A percentile compares a stretch with the other conserved stretches of the same genome.
These are phyloP conservation scores for Mesotaenium endlicherianum DNA, from an alignment of 139 green algal genomes.

Conservation along the genomic window DNA sequence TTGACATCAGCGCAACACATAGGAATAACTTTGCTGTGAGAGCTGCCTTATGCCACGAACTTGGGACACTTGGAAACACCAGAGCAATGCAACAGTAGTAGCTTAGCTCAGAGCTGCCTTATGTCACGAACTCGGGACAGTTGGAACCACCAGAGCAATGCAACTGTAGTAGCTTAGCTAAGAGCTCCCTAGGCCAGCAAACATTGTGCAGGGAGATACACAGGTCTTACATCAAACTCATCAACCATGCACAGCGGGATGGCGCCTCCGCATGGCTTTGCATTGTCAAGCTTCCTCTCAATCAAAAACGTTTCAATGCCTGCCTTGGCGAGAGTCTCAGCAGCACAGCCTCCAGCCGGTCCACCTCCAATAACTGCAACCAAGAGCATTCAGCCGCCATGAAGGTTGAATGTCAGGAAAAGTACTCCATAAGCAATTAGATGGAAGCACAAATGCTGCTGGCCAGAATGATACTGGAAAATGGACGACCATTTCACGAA, in stretches of 20 bases:
- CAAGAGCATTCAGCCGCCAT: not conserved
- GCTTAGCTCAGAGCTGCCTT: too few relatives aligned
- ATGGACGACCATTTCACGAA: not conserved
- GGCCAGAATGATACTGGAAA: not conserved
- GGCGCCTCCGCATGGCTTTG: constrained; percentile 77
- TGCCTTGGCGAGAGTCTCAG: constrained; percentile 89
- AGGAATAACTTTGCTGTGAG: too few relatives aligned
- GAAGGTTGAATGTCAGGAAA: not conserved
- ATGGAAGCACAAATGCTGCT: not conserved
- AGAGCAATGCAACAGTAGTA: too few relatives aligned
- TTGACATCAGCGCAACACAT: too few relatives aligned
- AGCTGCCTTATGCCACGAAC: too few relatives aligned
- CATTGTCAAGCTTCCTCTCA: constrained; percentile 98
- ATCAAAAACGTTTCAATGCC: constrained; percentile 94
- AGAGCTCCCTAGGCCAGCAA: too few relatives aligned
- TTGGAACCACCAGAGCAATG: too few relatives aligned
- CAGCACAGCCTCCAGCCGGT: constrained; percentile 88
- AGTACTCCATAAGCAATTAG: not conserved
- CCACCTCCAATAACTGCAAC: constrained; percentile 90
- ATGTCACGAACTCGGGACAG: too few relatives aligned
- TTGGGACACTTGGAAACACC: too few relatives aligned
- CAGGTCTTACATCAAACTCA: constrained; percentile 95
- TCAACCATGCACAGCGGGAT: constrained; percentile 99
- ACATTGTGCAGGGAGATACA: too few relatives aligned
- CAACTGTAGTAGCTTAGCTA: too few relatives aligned